Evolutionary conservation across 2,329 filamentous ascomycete genomes (phyloP).

Genomic region (Aspergillus sp.): DNA sequence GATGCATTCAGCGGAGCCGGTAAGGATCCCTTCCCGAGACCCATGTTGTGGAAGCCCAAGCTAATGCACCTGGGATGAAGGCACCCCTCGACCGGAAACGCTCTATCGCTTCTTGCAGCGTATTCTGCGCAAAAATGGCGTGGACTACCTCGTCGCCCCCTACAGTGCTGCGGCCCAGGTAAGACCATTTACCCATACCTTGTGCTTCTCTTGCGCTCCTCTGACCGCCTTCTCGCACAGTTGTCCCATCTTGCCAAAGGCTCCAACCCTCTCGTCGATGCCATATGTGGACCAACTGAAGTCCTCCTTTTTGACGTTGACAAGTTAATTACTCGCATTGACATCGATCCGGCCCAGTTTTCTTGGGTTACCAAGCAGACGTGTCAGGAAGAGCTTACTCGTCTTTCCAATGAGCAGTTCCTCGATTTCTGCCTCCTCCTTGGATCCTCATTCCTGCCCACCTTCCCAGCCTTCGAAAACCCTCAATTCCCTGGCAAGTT

Average conservation of each 20-base stretch:
- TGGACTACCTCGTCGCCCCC: slow-evolving; percentile 79
- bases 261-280: slow-evolving; percentile 65
- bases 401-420: slow-evolving; percentile 68
- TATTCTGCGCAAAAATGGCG: slow-evolving; percentile 64
- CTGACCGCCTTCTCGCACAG: slow-evolving; percentile 13
- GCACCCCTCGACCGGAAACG: slow-evolving; percentile 66
- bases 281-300: slow-evolving; percentile 80
- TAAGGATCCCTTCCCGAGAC: slow-evolving; percentile 36
- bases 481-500: slow-evolving; percentile 53
- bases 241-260: slow-evolving; percentile 76
- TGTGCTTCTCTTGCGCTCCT: not conserved
- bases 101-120: slow-evolving; percentile 75
- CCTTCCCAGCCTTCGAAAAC: slow-evolving; percentile 74
- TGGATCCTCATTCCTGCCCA: slow-evolving; percentile 74
- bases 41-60: slow-evolving; percentile 3
- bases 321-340: slow-evolving; percentile 62
- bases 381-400: slow-evolving; percentile 65
- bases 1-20: slow-evolving; percentile 80
- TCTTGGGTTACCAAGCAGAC: slow-evolving; percentile 62
- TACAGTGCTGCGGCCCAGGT: slow-evolving; percentile 88
- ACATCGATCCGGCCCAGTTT: slow-evolving; percentile 61
- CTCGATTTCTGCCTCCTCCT: slow-evolving; percentile 79
- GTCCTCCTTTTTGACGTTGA: slow-evolving; percentile 81
- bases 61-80: slow-evolving; percentile 45
- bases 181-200: slow-evolving; percentile 23